Evolutionary conservation across 768 basidiomycete genomes (phyloP), one percentile per base, ranked within the genome.

Genomic region (Lactarius hatsudake): DNA sequence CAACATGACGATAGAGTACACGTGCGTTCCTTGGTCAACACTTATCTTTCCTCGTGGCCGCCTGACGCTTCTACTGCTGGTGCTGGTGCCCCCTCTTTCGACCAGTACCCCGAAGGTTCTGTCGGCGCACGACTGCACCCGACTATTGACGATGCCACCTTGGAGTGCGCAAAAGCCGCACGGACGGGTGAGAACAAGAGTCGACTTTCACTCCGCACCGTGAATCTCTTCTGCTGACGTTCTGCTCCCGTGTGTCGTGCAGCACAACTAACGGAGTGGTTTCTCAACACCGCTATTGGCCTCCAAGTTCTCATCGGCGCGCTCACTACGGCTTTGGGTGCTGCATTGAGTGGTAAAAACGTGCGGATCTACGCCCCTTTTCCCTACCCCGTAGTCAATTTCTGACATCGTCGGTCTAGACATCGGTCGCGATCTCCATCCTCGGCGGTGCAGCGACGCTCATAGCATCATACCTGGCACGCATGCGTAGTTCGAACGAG

Each of bases 381-480:
- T n/a, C 15, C 9, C 20, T 48, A 3, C 45, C 10, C 45, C 45
- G 4, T 23, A 48, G n/a, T n/a, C 45, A 3, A 40, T 40, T 40
- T 40, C 13, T 58, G 53, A 30, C 32, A 8, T 48, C 18, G 36
- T 30, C 42, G 32, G 15, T 18, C 15, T 2, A 81, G 79, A 75
- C 76, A 0, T 13, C 38, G 4, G 78, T 78, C 28, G 75, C 76
- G n/a, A 79, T 79, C 18, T 71, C 81, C 4, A 54, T 81, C 40
- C 75, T 84, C 48, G 83, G 90, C 43, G 89, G 86, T n/a, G 65
- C 88, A 17, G 75, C 88, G 6, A 92, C 89, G 0, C 26, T 91
- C 26, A 81, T 87, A 15, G 89, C 89, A n/a, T 87, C 89, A 2
- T 91, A 88, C 75, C 80, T 92, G 30, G 90, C 89, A 4, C 84